Conservation (phyloP, 345 rosid species). For the Eucalyptus coolabah region DNA sequence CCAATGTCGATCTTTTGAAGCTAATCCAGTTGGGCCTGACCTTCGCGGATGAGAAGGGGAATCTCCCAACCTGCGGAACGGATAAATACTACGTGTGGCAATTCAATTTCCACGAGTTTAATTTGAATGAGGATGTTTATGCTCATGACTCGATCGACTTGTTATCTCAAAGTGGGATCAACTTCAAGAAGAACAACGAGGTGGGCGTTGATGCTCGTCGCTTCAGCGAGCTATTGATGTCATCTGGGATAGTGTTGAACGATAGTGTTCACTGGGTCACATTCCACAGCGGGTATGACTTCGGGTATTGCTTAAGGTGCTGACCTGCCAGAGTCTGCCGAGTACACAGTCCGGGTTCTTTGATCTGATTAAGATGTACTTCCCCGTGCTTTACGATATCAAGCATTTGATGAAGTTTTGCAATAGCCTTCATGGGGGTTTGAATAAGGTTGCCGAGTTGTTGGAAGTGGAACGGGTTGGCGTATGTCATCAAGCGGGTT, state of each 20-base stretch:
- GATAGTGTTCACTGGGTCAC: background rate
- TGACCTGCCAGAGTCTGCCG: background rate
- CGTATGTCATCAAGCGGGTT: background rate
- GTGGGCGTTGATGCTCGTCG: background rate
- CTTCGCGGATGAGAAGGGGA: background rate
- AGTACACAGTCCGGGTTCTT: slow-evolving; percentile 1
- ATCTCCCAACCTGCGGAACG: background rate
- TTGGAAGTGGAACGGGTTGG: background rate
- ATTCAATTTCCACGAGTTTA: slow-evolving; percentile 3
- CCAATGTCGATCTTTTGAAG: slow-evolving; percentile 2
- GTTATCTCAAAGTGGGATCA: background rate
- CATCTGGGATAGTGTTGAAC: slow-evolving; percentile 1
- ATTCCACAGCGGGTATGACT: background rate
- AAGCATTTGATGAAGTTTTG: slow-evolving; percentile 2
- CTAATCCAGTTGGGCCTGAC: slow-evolving; percentile 2
- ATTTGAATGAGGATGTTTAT: background rate
- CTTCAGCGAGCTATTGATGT: slow-evolving; percentile 3
- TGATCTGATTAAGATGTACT: background rate
- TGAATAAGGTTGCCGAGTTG: background rate
- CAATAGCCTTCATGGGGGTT: slow-evolving; percentile 1
- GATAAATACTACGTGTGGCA: background rate
- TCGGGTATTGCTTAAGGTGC: slow-evolving; percentile 1
- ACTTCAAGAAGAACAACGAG: background rate
- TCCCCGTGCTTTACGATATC: slow-evolving; percentile 5
- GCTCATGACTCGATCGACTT: background rate